Evolutionary conservation across 352 stramenopile species (phyloP).

Genomic region (Globisporangium mamillatum): DNA sequence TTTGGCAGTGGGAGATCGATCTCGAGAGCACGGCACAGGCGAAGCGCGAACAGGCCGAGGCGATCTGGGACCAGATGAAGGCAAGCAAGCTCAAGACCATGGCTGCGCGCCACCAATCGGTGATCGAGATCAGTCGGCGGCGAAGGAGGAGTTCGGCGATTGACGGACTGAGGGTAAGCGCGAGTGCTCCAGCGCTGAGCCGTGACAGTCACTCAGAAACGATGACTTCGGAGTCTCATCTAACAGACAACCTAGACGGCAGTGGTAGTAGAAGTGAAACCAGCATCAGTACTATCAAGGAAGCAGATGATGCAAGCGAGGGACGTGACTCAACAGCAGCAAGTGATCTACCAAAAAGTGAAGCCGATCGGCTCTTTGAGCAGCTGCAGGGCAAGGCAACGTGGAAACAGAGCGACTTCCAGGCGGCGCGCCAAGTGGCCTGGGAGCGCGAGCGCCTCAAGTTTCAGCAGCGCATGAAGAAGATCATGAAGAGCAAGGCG

Average conservation of each 20-base stretch:
- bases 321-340: background rate
- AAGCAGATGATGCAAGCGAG: background rate
- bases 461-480: constrained; percentile 73
- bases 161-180: constrained; percentile 15
- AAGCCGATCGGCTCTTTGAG: constrained; percentile 52
- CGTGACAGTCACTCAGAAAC: background rate
- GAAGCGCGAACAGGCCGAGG: constrained; percentile 50
- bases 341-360: background rate
- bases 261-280: background rate
- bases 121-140: constrained; percentile 20
- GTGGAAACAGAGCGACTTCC: constrained; percentile 76
- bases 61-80: constrained; percentile 64
- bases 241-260: background rate
- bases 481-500: constrained; percentile 41
- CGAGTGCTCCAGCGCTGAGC: constrained; percentile 27
- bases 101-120: constrained; percentile 21
- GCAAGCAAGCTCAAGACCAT: constrained; percentile 36
- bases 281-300: background rate
- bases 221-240: background rate
- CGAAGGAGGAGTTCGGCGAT: constrained; percentile 13
- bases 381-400: constrained; percentile 64
- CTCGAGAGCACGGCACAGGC: constrained; percentile 24
- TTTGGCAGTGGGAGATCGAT: constrained; percentile 58
- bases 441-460: constrained; percentile 66
- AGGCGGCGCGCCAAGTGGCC: constrained; percentile 55